Conservation (phyloP, 192 early-diverging fungal genomes). For the Oehlia diaphana region DNA sequence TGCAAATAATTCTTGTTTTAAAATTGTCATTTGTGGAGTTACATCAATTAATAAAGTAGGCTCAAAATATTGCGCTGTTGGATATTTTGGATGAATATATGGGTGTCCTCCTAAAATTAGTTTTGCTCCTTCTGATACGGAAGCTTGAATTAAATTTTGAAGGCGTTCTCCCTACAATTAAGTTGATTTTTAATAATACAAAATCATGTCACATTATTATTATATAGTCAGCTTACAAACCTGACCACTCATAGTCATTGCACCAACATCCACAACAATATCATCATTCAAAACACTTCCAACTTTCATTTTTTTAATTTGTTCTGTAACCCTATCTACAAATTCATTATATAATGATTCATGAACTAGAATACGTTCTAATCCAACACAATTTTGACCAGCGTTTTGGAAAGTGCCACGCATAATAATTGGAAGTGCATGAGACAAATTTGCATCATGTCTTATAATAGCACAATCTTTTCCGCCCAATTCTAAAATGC, state of each 20-base stretch:
- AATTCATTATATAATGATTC: constrained; percentile 64
- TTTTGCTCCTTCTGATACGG: constrained; percentile 75
- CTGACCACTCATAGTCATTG: constrained; percentile 75
- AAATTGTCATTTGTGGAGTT: constrained; percentile 72
- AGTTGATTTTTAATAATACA: not conserved
- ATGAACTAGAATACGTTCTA: constrained; percentile 83
- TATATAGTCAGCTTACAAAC: constrained; percentile 35
- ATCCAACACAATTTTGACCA: constrained; percentile 89
- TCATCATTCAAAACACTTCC: constrained; percentile 70
- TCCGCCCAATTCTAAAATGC: constrained; percentile 87
- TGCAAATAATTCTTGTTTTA: constrained; percentile 76
- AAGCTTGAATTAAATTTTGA: constrained; percentile 69
- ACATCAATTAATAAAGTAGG: constrained; percentile 84
- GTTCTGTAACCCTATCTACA: constrained; percentile 59
- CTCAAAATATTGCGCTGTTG: constrained; percentile 76
- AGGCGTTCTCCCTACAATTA: constrained; percentile 48
- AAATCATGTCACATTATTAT: too few relatives aligned
- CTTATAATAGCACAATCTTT: constrained; percentile 87
- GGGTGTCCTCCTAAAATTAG: constrained; percentile 67
- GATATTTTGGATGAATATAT: constrained; percentile 69
- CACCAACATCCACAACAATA: constrained; percentile 74
- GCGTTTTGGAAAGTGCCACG: constrained; percentile 86
- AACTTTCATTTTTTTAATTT: constrained; percentile 63
- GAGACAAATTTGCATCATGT: constrained; percentile 66
- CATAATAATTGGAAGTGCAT: constrained; percentile 73